Base-by-base conservation (phyloP, 768 basidiomycete species). In the Tubosaeta sp. region DNA sequence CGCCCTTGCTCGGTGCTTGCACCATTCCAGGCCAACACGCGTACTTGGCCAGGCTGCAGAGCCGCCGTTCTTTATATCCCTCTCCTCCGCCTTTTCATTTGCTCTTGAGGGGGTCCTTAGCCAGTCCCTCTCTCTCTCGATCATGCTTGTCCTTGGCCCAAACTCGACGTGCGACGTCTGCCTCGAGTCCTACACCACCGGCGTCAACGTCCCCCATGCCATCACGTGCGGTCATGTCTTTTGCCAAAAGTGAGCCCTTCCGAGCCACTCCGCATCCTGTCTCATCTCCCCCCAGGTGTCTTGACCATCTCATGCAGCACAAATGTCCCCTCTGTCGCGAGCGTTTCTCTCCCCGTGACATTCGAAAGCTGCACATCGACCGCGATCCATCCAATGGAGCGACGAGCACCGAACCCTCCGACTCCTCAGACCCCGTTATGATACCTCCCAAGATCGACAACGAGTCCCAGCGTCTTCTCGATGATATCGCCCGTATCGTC, bases 131-230 rank as follows among this genome's bases (percentile, higher is more conserved):
- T 31, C 46, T 35, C 44, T 44, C 49, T 56, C 47, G 41, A 70
- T 68, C 70, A 88, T 89, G 88, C 77, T 89, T 60, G 79, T 77
- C 66, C 65, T 86, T 65, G 78, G 79, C 59, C 63, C 79, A 53
- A 77, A 76, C 60, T 87, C 87, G 60, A 72, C 74, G 44, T 90
- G 87, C 76, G 87, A 89, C 70, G 78, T 89, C 61, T 90, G 87
- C 70, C 75, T 84, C 58, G 86, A 89, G 58, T 67, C 70, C 29
- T 88, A 84, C 63, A 73, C 73, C 44, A 65, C 65, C 47, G 78
- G 78, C 44, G 57, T 57, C 41, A 82, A 79, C 62, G 73, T 76
- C 8, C 86, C 86, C 45, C 80, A 83, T 60, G 76, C 80, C 44
- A 84, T 88, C 59, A 53, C 74, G 43, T 90, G 87, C 54, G 87